Evolutionary conservation across 495 filamentous ascomycete genomes (phyloP), one percentile per base, ranked within the genome.

Genomic region (Aspergillus incahuasiensis): DNA sequence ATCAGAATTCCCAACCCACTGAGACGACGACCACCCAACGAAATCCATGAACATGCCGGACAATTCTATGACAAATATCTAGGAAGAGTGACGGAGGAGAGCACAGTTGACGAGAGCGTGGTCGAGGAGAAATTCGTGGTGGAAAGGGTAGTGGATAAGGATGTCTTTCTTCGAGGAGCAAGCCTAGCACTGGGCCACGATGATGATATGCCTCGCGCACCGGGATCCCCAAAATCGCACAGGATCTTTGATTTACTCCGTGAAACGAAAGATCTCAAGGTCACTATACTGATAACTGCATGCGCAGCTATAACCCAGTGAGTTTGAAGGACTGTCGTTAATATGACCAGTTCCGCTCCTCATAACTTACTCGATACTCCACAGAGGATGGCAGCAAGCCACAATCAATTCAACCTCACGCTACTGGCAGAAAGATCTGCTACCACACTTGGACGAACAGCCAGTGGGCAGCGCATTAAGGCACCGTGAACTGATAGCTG

Each of bases 361-460:
- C 8, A 13, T 32, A 19, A 15, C 13, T 6, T 7, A 11, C 2
- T 24, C 5, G 8, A 21, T 24, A 19, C 41, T 4, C 35, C 46
- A 42, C 3, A 66, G 63, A 49, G 85, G 85, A 13, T 88, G 84
- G 84, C 84, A 86, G 59, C 83, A 87, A 65, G 84, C 83, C 16
- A 81, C 84, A 18, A 79, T 79, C 16, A 90, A 89, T 62, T 85
- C 82, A 34, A 85, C 85, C 41, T 86, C 82, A 52, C 71, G 86
- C 52, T 77, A 73, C 55, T 89, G 87, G 72, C 76, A 82, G 3
- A 65, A 64, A 1, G 73, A 80, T 12, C 19, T 47, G 21, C 44
- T 35, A 35, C 32, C 32, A 3, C 6, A 5, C 12, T 35, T 15
- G 32, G 32, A 12, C 6, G 32, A 35, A 11, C 32, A 35, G 12